Percentiles rank a stretch among this genome's conserved stretches.
Conservation (phyloP, 139 green algal genomes). For the Deuterostichococcus epilithicus region DNA sequence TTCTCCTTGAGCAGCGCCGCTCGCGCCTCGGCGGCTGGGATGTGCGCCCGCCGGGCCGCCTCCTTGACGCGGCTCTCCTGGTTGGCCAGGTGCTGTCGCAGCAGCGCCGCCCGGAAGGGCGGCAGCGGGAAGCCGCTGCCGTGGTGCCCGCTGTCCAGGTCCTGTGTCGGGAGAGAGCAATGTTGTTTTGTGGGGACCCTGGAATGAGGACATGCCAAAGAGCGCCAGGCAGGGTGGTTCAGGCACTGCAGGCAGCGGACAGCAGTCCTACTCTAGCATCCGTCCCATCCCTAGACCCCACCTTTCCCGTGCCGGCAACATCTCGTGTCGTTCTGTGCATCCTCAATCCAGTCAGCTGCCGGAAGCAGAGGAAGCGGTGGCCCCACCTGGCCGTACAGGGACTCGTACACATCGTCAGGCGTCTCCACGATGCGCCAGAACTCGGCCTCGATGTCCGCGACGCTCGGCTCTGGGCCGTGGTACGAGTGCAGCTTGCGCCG, state of each 20-base stretch:
- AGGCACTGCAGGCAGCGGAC: too few relatives aligned
- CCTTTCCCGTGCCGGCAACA: too few relatives aligned
- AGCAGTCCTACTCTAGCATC: too few relatives aligned
- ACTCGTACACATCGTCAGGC: conserved; percentile 45
- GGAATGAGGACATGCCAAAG: too few relatives aligned
- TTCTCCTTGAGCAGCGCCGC: not conserved
- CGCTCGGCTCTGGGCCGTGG: conserved; percentile 31
- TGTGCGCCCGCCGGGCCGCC: too few relatives aligned
- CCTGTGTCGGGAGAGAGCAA: too few relatives aligned
- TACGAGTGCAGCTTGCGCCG: conserved; percentile 18
- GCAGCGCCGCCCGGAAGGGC: conserved; percentile 37
- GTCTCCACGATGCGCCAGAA: conserved; percentile 79
- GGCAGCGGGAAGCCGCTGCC: conserved; percentile 58
- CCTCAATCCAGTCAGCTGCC: too few relatives aligned
- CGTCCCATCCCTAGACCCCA: too few relatives aligned
- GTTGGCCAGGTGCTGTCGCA: conserved; percentile 36
- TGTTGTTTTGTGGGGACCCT: too few relatives aligned
- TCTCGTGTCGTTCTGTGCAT: too few relatives aligned
- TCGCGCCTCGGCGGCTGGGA: not conserved
- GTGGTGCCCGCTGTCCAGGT: conserved; percentile 63
- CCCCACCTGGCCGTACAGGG: conserved; percentile 57
- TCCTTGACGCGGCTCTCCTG: not conserved
- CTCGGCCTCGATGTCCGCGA: conserved; percentile 69
- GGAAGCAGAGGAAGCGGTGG: not conserved
- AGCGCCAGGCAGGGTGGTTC: too few relatives aligned